These are phyloP conservation scores for Talaromyces sp. DNA, from an alignment of 2,329 filamentous ascomycete genomes.

Conservation along the genomic window DNA sequence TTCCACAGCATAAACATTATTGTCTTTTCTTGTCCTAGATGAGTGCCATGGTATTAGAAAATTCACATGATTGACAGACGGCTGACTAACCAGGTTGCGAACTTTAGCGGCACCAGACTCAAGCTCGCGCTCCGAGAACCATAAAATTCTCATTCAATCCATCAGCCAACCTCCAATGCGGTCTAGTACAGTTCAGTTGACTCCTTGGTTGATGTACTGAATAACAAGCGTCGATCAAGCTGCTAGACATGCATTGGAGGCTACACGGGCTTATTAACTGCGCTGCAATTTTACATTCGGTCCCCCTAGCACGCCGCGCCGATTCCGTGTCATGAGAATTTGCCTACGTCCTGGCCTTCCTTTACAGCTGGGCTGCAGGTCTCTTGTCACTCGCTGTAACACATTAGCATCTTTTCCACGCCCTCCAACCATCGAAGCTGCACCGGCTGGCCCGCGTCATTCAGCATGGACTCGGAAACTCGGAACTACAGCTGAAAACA, in stretches of 20 bases:
- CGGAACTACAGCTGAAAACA: background rate
- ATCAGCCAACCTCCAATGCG: background rate
- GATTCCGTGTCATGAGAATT: constrained; percentile 38
- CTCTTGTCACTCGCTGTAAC: constrained; percentile 14
- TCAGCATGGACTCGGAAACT: background rate
- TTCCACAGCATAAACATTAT: background rate
- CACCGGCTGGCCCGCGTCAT: constrained; percentile 2
- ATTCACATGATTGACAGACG: background rate
- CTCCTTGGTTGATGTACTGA: background rate
- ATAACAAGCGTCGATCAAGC: background rate
- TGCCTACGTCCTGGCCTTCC: constrained; percentile 32
- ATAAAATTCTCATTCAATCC: background rate
- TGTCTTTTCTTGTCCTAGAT: background rate
- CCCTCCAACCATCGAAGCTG: background rate
- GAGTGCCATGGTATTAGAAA: background rate
- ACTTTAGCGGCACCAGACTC: background rate
- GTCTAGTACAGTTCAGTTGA: background rate
- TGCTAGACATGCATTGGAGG: constrained; percentile 21
- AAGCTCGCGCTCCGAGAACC: background rate
- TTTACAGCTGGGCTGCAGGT: constrained; percentile 27
- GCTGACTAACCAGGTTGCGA: background rate
- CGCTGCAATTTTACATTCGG: constrained; percentile 21
- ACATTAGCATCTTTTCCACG: background rate
- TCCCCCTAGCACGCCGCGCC: constrained; percentile 17
- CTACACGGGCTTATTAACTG: constrained; percentile 18